Conservation (phyloP, 2,329 filamentous ascomycete genomes). For the Colletotrichum gloeosporioides region DNA sequence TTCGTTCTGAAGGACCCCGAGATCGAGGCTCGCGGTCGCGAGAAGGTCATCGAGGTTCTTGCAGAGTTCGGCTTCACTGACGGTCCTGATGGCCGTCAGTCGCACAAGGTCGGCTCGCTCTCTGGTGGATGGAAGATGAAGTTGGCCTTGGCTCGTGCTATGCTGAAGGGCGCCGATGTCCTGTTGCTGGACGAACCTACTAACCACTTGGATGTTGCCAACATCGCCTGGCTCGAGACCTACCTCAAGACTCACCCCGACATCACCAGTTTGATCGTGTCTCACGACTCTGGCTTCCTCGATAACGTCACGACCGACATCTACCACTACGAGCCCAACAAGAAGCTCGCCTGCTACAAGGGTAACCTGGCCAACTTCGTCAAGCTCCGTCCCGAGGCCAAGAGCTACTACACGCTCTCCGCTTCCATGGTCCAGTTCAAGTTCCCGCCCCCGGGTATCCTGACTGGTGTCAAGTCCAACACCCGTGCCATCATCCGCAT, state of each 20-base stretch:
- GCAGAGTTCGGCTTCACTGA: slow-evolving; percentile 92
- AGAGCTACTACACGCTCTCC: slow-evolving; percentile 97
- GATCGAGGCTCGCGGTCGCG: slow-evolving; percentile 77
- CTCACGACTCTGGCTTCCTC: slow-evolving; percentile 96
- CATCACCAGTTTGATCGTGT: slow-evolving; percentile 96
- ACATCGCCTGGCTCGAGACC: slow-evolving; percentile 94
- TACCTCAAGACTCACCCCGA: slow-evolving; percentile 96
- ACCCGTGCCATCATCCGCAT: slow-evolving; percentile 96
- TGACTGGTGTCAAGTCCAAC: slow-evolving; percentile 93
- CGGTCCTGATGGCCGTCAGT: slow-evolving; percentile 87
- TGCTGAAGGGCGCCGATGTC: slow-evolving; percentile 97
- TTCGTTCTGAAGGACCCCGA: slow-evolving; percentile 91
- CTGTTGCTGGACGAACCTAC: slow-evolving; percentile 97
- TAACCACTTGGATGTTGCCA: slow-evolving; percentile 95
- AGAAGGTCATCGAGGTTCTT: slow-evolving; percentile 84
- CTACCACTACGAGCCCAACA: slow-evolving; percentile 95
- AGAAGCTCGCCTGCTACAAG: slow-evolving; percentile 90
- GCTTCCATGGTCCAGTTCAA: slow-evolving; percentile 92
- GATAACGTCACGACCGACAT: slow-evolving; percentile 98
- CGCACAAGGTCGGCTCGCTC: slow-evolving; percentile 88
- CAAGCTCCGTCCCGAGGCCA: slow-evolving; percentile 87
- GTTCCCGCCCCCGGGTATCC: slow-evolving; percentile 93
- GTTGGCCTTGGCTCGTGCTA: slow-evolving; percentile 91
- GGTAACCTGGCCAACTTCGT: slow-evolving; percentile 87
- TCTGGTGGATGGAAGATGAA: slow-evolving; percentile 99